Evolutionary conservation across 1,284 basidiomycete genomes (phyloP).

Genomic region (Rhodofomes roseus): DNA sequence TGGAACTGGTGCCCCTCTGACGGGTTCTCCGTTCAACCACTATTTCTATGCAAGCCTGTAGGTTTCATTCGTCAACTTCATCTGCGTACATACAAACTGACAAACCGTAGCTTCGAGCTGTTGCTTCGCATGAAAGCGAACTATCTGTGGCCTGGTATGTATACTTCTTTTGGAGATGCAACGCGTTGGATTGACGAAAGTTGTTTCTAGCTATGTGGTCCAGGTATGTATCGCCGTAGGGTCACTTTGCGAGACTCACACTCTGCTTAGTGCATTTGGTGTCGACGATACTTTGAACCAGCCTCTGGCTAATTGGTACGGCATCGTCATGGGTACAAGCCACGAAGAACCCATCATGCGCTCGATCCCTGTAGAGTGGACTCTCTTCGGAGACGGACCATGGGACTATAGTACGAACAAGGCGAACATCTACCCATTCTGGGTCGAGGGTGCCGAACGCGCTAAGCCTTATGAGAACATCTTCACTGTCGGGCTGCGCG

Average conservation of each 20-base stretch:
- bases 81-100: not conserved
- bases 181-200: slow-evolving; percentile 5
- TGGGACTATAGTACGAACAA: slow-evolving; percentile 61
- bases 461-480: slow-evolving; percentile 56
- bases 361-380: slow-evolving; percentile 58
- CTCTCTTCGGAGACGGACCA: slow-evolving; percentile 45
- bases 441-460: slow-evolving; percentile 54
- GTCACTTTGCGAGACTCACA: not conserved
- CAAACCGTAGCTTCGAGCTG: slow-evolving; percentile 50
- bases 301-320: slow-evolving; percentile 60
- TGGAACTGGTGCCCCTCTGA: slow-evolving; percentile 47
- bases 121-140: slow-evolving; percentile 68
- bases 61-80: slow-evolving; percentile 15
- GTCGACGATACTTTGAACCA: slow-evolving; percentile 67
- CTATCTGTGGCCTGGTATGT: slow-evolving; percentile 61
- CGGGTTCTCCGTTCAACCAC: slow-evolving; percentile 57
- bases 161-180: not conserved
- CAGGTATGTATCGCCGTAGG: slow-evolving; percentile 27
- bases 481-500: slow-evolving; percentile 65
- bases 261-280: slow-evolving; percentile 54
- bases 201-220: slow-evolving; percentile 37
- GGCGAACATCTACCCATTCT: slow-evolving; percentile 53
- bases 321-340: slow-evolving; percentile 69
- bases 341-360: slow-evolving; percentile 69
- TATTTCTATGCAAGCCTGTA: slow-evolving; percentile 62